phyloP scores from a whole-genome alignment of 306 rosid genomes.

The Ammopiptanthus mongolicus region DNA sequence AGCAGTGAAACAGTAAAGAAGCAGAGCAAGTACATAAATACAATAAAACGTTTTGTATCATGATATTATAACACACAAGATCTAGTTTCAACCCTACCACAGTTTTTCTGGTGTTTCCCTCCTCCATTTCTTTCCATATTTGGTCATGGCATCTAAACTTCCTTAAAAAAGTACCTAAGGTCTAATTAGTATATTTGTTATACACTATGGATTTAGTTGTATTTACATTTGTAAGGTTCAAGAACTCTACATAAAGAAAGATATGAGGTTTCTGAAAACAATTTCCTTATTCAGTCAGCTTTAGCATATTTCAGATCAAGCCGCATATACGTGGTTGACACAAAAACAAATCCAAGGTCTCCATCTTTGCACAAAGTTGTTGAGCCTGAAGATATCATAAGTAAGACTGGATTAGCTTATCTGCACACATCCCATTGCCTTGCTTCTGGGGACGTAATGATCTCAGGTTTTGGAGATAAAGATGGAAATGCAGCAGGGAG shows the following conservation, averaged over 20 bases:
- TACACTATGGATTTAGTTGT: background rate
- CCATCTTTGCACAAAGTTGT: constrained; percentile 71
- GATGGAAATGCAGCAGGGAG: constrained; percentile 69
- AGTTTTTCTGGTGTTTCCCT: background rate
- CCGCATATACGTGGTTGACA: constrained; percentile 67
- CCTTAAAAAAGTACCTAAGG: background rate
- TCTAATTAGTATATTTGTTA: background rate
- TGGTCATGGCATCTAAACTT: background rate
- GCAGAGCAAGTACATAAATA: background rate
- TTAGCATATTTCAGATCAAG: constrained; percentile 48
- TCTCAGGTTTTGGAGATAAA: constrained; percentile 73
- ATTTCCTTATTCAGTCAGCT: background rate
- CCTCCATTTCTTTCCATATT: background rate
- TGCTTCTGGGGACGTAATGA: constrained; percentile 69
- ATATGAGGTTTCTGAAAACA: background rate
- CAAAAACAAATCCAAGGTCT: constrained; percentile 49
- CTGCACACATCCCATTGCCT: constrained; percentile 79
- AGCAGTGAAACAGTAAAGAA: background rate
- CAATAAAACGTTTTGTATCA: background rate
- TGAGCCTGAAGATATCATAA: constrained; percentile 45
- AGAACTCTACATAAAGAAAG: background rate
- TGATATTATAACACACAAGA: background rate
- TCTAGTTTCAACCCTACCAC: background rate
- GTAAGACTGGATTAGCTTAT: constrained; percentile 68
- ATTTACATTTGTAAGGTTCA: background rate